A percentile compares a stretch with the other conserved stretches of the same genome.
Conservation (phyloP, 345 rosid species). For the Hypericum perforatum region DNA sequence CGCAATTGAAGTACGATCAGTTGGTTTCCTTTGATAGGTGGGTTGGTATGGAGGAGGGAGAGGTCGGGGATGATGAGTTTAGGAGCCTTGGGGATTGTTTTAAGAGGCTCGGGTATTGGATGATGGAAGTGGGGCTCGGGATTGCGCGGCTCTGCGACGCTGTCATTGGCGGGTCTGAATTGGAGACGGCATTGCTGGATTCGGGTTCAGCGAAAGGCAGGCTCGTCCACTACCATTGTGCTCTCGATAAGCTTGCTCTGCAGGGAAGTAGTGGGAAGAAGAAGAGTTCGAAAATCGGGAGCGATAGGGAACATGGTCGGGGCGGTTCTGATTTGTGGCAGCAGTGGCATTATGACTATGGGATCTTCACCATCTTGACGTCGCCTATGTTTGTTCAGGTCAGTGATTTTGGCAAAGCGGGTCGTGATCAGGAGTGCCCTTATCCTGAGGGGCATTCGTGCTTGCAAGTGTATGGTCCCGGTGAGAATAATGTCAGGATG, state of each 20-base stretch:
- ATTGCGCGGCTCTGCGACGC: slow-evolving; percentile 65
- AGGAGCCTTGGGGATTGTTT: slow-evolving; percentile 39
- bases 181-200: slow-evolving; percentile 58
- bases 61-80: slow-evolving; percentile 29
- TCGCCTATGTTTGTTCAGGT: slow-evolving; percentile 58
- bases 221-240: slow-evolving; percentile 81
- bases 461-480: slow-evolving; percentile 54
- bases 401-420: slow-evolving; percentile 7
- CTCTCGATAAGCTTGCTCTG: slow-evolving; percentile 33
- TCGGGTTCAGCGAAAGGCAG: slow-evolving; percentile 78
- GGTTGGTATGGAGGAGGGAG: slow-evolving; percentile 9
- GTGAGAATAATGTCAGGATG: slow-evolving; percentile 36
- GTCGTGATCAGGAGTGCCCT: slow-evolving; percentile 28
- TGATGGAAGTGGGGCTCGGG: slow-evolving; percentile 66
- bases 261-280: slow-evolving; percentile 27
- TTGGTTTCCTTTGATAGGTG: slow-evolving; percentile 10
- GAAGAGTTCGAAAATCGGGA: slow-evolving; percentile 18
- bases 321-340: slow-evolving; percentile 47
- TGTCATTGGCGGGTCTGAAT: slow-evolving; percentile 59
- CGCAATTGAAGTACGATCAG: slow-evolving; percentile 43
- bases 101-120: slow-evolving; percentile 58
- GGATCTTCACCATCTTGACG: slow-evolving; percentile 78
- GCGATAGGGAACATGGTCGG: slow-evolving; percentile 12
- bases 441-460: slow-evolving; percentile 37
- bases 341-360: slow-evolving; percentile 94